Evolutionary conservation across 768 basidiomycete genomes (phyloP).

Genomic region (Roridomyces roridus): DNA sequence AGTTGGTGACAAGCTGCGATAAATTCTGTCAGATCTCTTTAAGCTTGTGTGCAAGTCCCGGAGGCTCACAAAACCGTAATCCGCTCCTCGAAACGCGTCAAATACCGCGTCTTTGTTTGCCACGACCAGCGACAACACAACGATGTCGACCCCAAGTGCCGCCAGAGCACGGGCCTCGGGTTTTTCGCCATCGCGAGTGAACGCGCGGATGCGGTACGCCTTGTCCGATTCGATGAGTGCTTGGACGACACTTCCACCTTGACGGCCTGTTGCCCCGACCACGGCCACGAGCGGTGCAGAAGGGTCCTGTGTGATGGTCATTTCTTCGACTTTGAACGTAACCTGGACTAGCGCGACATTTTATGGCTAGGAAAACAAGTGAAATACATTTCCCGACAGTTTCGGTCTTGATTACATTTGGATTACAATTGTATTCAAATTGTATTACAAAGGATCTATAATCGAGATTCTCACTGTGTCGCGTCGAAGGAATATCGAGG

Average conservation of each 20-base stretch:
- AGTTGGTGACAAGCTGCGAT: slow-evolving; percentile 12
- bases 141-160: not conserved
- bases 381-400: too few species aligned
- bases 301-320: slow-evolving; percentile 1
- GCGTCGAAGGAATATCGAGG: too few species aligned
- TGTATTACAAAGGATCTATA: too few species aligned
- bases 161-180: not conserved
- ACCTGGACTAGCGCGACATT: too few species aligned
- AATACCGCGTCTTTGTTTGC: slow-evolving; percentile 6
- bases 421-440: too few species aligned
- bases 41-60: not conserved
- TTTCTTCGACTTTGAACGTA: too few species aligned
- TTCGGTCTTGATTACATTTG: too few species aligned
- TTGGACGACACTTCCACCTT: slow-evolving; percentile 2
- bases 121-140: not conserved
- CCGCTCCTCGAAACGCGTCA: slow-evolving; percentile 5
- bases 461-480: too few species aligned
- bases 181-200: not conserved
- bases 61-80: slow-evolving; percentile 6
- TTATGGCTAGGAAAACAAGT: too few species aligned
- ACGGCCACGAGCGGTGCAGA: slow-evolving; percentile 5
- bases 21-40: not conserved
- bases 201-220: not conserved
- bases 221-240: not conserved
- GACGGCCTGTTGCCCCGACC: not conserved